Base-by-base conservation (phyloP, 768 basidiomycete genomes). In the Pisolithus microcarpus region DNA sequence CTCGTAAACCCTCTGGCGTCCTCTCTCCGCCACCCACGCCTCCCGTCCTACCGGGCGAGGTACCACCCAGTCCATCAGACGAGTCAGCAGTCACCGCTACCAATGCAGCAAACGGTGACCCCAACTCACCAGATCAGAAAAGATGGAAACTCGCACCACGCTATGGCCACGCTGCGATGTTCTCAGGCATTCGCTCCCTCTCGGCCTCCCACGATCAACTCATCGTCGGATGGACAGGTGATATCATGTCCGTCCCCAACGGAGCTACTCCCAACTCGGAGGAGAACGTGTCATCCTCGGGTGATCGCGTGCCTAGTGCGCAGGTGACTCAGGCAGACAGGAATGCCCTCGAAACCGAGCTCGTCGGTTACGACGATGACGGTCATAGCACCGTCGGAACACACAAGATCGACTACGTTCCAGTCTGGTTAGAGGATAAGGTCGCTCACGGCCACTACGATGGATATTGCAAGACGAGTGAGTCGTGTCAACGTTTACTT, bases 381-480 rank as follows among this genome's bases (percentile, higher is more conserved):
- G 57, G 58, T 7, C 61, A 61, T 42, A 58, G 65, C 15, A 66
- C 72, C 42, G 67, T 11, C 5, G 34, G 34, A 34, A 13, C 71
- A 31, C 65, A 79, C 56, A 81, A 77, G 61, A 82, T 87, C 44
- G 76, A 71, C 13, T 96, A 91, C 58, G 80, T 89, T 7, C 93
- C 95, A 5, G 89, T 99, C 11, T 96, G 90, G 89, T 74, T 94
- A 34, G 85, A 89, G 59, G 88, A 91, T 59, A 80, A 86, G 65
- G 80, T 92, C 37, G 92, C 91, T 19, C 89, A 92, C 60, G 91
- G 86, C 0, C 93, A 96, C 65, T 96, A 97, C 65, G 93, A 98
- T 58, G 94, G 93, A 0, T 97, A 96, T 67, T 97, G 94, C 79
- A 99, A 99, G 68, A 85, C 87, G 62, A 95, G 92, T 94, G 60